Base-by-base conservation (phyloP, 495 filamentous ascomycete genomes). In the Copromyces sp. region DNA sequence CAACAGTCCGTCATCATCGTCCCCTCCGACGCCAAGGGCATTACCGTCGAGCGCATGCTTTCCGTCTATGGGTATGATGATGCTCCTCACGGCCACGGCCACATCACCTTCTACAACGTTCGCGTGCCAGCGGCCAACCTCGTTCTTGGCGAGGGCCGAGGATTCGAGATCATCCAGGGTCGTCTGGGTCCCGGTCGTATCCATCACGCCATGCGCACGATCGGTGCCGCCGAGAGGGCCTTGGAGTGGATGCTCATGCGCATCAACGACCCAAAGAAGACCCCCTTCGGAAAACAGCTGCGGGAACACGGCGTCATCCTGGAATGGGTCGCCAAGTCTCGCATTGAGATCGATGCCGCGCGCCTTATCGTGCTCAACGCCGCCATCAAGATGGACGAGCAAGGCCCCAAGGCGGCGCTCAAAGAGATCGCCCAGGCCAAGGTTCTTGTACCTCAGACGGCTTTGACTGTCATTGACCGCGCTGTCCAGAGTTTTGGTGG, bases 161-260 rank as follows among this genome's bases (percentile, higher is more conserved):
- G 94, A n/a, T 97, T 97, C 82, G 94, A 97, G 80, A 97, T 97
- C 78, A 97, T 97, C 81, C 94, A 97, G 80, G 94, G 94, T 41
- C 91, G 94, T 61, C 88, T 97, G 39, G 94, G 94, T 5, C 94
- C 94, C 24, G 94, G 94, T 14, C 91, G 94, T 45, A 97, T 97
- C 79, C 94, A 97, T 83, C 94, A 97, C 83, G 92, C 92, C 70
- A 97, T 97, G 94, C 92, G 94, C 73, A 89, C 90, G 32, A 93
- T 97, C 81, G 94, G 94, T 59, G 90, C 92, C 38, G 91, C 94
- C 42, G 94, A 97, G 82, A 84, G 87, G 70, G 94, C 94, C 2
- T 86, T 97, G 11, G 92, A 95, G 65, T 95, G 93, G 91, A 89
- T 97, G 85, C 87, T 97, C 70, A 90, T 92, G 72, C 89, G 94